A percentile compares a stretch with the other conserved stretches of the same genome.
Conservation (phyloP, 495 filamentous ascomycete species). For the Aspergillus coremiiformis region DNA sequence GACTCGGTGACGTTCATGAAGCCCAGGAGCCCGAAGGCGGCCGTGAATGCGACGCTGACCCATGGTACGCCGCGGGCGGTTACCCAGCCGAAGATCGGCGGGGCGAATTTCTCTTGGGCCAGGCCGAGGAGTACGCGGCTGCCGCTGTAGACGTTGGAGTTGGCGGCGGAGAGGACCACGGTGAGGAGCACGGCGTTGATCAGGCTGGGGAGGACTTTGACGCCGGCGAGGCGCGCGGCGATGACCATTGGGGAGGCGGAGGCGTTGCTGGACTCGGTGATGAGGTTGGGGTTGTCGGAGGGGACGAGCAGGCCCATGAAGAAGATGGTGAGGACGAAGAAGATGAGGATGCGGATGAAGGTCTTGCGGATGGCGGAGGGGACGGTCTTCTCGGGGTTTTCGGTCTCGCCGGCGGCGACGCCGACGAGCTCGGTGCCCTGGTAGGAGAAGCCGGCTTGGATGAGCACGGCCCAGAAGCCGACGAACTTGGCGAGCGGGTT, state of each 20-base stretch:
- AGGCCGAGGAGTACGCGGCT: conserved; percentile 54
- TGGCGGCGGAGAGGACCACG: conserved; percentile 59
- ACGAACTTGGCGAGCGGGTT: conserved; percentile 49
- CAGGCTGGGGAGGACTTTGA: conserved; percentile 57
- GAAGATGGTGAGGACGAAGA: conserved; percentile 60
- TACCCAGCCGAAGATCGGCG: conserved; percentile 39
- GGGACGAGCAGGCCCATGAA: conserved; percentile 62
- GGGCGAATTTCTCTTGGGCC: conserved; percentile 49
- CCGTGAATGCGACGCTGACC: conserved; percentile 35
- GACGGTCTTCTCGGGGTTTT: conserved; percentile 56
- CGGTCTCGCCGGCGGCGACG: conserved; percentile 62
- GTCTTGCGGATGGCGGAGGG: conserved; percentile 61
- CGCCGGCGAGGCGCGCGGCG: conserved; percentile 50
- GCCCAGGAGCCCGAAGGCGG: conserved; percentile 36
- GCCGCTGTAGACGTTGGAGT: conserved; percentile 69
- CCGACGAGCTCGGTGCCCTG: conserved; percentile 61
- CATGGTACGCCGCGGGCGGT: conserved; percentile 40
- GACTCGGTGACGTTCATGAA: conserved; percentile 35
- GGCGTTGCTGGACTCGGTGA: conserved; percentile 39
- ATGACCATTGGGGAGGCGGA: conserved; percentile 58
- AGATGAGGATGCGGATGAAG: conserved; percentile 63
- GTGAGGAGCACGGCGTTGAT: conserved; percentile 70
- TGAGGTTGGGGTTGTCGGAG: conserved; percentile 30
- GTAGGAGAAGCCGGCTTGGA: conserved; percentile 40
- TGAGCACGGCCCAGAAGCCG: conserved; percentile 32